Conservation (phyloP, 306 rosid species). For the Astragalus glycyphyllos region DNA sequence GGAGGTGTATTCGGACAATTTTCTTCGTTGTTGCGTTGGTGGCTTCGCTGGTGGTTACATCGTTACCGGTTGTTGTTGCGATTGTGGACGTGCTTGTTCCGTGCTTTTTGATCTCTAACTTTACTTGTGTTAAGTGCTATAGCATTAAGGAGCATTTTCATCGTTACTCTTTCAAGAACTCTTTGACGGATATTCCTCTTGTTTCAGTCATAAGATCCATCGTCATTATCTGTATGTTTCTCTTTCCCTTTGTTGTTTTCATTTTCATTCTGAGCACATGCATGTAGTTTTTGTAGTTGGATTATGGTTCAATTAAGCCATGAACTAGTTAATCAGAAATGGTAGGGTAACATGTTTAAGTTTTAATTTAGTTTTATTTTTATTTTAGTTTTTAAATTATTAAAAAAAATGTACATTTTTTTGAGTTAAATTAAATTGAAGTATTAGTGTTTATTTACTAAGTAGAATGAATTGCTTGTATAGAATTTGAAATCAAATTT, state of each 20-base stretch:
- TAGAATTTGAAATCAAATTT: slow-evolving; percentile 10
- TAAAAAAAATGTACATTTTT: background rate
- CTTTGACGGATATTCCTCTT: slow-evolving; percentile 86
- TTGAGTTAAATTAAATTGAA: background rate
- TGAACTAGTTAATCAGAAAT: background rate
- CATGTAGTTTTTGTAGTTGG: background rate
- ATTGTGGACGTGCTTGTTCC: slow-evolving; percentile 75
- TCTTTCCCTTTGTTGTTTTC: slow-evolving; percentile 33
- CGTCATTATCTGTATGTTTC: slow-evolving; percentile 69
- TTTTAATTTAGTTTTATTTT: background rate
- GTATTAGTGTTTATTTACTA: background rate
- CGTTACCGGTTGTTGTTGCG: slow-evolving; percentile 87
- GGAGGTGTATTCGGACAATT: slow-evolving; percentile 77
- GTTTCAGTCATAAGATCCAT: slow-evolving; percentile 87
- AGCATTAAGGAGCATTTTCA: slow-evolving; percentile 67
- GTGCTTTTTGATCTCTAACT: slow-evolving; percentile 73
- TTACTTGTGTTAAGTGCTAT: slow-evolving; percentile 80
- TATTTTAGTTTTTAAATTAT: background rate
- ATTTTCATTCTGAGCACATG: background rate
- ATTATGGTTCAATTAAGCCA: background rate
- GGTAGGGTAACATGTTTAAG: background rate
- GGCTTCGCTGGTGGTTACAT: slow-evolving; percentile 78
- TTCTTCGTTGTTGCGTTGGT: slow-evolving; percentile 87
- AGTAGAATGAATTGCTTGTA: background rate
- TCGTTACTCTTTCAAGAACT: slow-evolving; percentile 91